A percentile compares a stretch with the other conserved stretches of the same genome.
phyloP scores from a whole-genome alignment of 768 basidiomycete species.

The Boletus speciosus region DNA sequence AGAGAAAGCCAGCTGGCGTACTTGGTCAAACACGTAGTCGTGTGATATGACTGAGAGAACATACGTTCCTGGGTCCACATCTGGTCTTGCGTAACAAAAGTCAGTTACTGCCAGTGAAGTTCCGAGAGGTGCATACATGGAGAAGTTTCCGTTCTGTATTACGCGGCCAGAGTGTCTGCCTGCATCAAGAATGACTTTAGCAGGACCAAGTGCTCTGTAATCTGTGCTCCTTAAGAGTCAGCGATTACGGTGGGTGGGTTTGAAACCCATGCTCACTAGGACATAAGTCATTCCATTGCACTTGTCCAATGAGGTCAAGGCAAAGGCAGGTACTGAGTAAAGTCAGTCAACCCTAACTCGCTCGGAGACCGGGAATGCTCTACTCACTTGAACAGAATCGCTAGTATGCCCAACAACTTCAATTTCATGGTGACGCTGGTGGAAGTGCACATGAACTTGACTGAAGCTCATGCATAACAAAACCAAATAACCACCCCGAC shows the following conservation, averaged over 20 bases:
- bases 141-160: slow-evolving; percentile 56
- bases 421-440: slow-evolving; percentile 16
- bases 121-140: slow-evolving; percentile 48
- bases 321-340: slow-evolving; percentile 32
- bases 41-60: slow-evolving; percentile 64
- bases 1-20: slow-evolving; percentile 25
- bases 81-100: slow-evolving; percentile 43
- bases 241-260: slow-evolving; percentile 11
- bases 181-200: slow-evolving; percentile 60
- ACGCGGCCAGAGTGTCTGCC: slow-evolving; percentile 53
- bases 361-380: background rate
- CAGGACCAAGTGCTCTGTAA: slow-evolving; percentile 44
- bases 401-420: slow-evolving; percentile 2
- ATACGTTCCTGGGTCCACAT: slow-evolving; percentile 67
- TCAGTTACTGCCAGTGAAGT: slow-evolving; percentile 5
- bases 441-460: background rate
- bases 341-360: background rate
- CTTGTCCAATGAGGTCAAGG: slow-evolving; percentile 55
- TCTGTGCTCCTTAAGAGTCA: slow-evolving; percentile 26
- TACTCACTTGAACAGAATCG: slow-evolving; percentile 16
- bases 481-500: slow-evolving; percentile 19
- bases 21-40: slow-evolving; percentile 70
- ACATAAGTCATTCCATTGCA: slow-evolving; percentile 74
- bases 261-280: slow-evolving; percentile 39
- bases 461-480: slow-evolving; percentile 17